These are phyloP conservation scores for Phytophthora syringae DNA, from an alignment of 352 stramenopile genomes.

Conservation along the genomic window DNA sequence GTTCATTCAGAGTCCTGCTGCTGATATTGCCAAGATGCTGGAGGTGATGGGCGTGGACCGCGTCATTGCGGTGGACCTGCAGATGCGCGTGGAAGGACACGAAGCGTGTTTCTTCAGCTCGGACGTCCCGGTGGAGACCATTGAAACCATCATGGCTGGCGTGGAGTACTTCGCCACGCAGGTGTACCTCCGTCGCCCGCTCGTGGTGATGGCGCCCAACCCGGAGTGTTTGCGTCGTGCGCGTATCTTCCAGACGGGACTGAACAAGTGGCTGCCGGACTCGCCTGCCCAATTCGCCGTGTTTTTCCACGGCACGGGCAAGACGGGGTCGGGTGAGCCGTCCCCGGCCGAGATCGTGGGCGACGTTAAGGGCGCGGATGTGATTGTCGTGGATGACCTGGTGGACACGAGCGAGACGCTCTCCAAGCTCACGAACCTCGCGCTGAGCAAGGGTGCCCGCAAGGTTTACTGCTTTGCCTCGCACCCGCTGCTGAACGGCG, in stretches of 20 bases:
- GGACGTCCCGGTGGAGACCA: constrained; percentile 90
- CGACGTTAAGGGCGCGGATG: constrained; percentile 88
- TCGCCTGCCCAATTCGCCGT: constrained; percentile 81
- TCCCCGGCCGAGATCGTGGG: constrained; percentile 88
- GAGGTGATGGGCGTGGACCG: constrained; percentile 95
- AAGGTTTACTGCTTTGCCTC: constrained; percentile 92
- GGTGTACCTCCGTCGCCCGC: constrained; percentile 73
- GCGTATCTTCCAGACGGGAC: constrained; percentile 83
- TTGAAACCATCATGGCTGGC: constrained; percentile 92
- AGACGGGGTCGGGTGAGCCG: constrained; percentile 53
- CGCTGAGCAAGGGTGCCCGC: constrained; percentile 82
- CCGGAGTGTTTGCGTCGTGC: constrained; percentile 85
- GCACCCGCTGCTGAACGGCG: constrained; percentile 89
- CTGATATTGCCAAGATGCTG: constrained; percentile 93
- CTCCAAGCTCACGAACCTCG: constrained; percentile 79
- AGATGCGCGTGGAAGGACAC: constrained; percentile 89
- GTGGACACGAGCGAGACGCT: constrained; percentile 90
- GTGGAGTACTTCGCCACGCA: constrained; percentile 93
- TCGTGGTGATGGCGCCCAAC: constrained; percentile 92
- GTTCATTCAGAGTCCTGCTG: constrained; percentile 90
- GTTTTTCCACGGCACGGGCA: constrained; percentile 81
- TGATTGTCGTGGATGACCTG: constrained; percentile 94
- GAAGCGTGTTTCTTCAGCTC: constrained; percentile 94
- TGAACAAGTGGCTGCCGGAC: constrained; percentile 90
- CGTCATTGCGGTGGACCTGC: constrained; percentile 94